Evolutionary conservation across 2,329 filamentous ascomycete species (phyloP), one percentile per base, ranked within the genome.

Genomic region (Colletotrichum simmondsii): DNA sequence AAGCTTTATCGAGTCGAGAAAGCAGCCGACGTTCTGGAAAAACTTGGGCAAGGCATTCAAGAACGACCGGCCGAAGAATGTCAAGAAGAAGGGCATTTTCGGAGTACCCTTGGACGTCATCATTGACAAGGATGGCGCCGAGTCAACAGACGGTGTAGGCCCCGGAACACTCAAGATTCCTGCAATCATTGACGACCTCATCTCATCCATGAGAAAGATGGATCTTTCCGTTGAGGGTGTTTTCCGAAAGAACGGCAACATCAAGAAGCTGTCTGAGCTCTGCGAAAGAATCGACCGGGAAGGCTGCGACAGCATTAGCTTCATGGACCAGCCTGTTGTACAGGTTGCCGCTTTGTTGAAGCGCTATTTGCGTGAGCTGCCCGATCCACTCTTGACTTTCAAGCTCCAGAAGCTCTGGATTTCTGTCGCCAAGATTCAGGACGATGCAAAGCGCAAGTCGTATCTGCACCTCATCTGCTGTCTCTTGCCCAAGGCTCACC

Each of bases 181-280:
- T 3, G 94, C 95, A n/a, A 88, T 99, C 65, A 90, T 99, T n/a
- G 96, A 98, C 79, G 96, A 98, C 80, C 92, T 96, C 61, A 93
- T 99, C 49, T 93, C 94, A 4, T 95, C 95, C 14, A 98, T 99
- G 94, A 92, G 95, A 77, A 97, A 96, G 83, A 98, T 99, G 95
- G 97, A 99, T 82, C 95, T 99, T 86, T 98, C 96, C 2, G 95
- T 99, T 1, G 97, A 99, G 83, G 97, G 97, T 78, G 95, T 99
- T 26, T 99, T 99, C 90, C 92, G 97, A 77, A 99, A 99, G 88
- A 99, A 98, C 79, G 97, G 97, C 77, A 99, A 98, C 82, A 98
- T 99, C 85, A 96, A 97, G 82, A 94, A 95, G 77, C 88, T 98
- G 57, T 94, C 94, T 77, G 95, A 98, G 74, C 87, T 97, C 7